Evolutionary conservation across 257 asterid genomes (phyloP).

Genomic region (Scutellaria baicalensis): DNA sequence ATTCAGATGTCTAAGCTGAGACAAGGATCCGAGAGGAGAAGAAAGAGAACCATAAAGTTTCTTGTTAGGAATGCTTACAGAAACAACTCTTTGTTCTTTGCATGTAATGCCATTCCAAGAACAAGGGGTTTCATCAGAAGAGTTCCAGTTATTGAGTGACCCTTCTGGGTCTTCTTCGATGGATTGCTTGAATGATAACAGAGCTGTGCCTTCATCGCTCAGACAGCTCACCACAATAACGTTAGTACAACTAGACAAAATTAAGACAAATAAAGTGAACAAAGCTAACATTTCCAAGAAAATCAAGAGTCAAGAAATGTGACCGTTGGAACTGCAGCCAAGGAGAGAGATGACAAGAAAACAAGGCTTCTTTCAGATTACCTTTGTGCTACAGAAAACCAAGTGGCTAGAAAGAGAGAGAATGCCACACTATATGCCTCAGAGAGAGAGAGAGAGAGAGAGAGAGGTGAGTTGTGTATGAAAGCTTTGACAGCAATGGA

Average conservation of each 20-base stretch:
- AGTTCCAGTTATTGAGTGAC: constrained; percentile 66
- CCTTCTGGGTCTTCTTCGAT: constrained; percentile 67
- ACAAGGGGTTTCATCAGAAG: constrained; percentile 74
- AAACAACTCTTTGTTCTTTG: constrained; percentile 58
- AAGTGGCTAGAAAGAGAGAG: constrained; percentile 1
- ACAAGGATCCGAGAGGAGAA: constrained; percentile 66
- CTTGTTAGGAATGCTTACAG: constrained; percentile 69
- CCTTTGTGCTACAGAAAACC: constrained; percentile 25
- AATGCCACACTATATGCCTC: neutral
- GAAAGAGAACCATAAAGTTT: constrained; percentile 63
- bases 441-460: neutral
- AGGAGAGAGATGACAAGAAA: neutral
- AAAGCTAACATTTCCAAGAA: constrained; percentile 37
- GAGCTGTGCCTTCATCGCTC: constrained; percentile 69
- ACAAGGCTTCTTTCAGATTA: constrained; percentile 11
- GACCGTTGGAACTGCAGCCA: constrained; percentile 25
- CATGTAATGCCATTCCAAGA: constrained; percentile 90
- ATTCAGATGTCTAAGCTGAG: constrained; percentile 73
- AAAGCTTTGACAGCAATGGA: constrained; percentile 14
- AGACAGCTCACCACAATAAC: constrained; percentile 38
- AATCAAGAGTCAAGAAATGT: constrained; percentile 16
- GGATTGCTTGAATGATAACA: constrained; percentile 61
- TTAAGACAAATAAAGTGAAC: constrained; percentile 20
- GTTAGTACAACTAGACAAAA: constrained; percentile 11
- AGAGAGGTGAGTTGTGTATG: neutral